phyloP scores from a whole-genome alignment of 1,284 basidiomycete species.

The Leccinum angustisporum region DNA sequence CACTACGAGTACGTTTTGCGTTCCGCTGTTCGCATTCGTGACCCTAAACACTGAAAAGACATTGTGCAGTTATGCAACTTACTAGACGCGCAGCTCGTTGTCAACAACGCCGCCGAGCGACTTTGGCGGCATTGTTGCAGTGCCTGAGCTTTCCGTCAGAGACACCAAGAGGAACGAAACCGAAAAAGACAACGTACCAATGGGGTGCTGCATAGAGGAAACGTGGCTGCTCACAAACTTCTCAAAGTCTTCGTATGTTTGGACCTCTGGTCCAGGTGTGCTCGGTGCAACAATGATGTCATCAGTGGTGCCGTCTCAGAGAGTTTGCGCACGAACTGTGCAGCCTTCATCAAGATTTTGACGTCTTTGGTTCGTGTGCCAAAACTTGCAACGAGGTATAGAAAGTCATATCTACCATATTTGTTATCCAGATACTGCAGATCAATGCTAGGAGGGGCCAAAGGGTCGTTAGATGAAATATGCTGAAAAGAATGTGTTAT shows the following conservation, averaged over 20 bases:
- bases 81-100: constrained; percentile 18
- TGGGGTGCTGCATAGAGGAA: constrained; percentile 12
- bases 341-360: constrained; percentile 21
- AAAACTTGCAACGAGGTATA: not conserved
- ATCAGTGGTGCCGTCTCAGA: constrained; percentile 21
- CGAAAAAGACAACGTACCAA: constrained; percentile 8
- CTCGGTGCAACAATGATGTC: constrained; percentile 18
- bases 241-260: constrained; percentile 21
- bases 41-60: not conserved
- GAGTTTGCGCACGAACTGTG: constrained; percentile 17
- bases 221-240: constrained; percentile 8
- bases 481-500: constrained; percentile 10
- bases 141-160: constrained; percentile 13
- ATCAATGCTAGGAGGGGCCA: constrained; percentile 15
- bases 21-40: constrained; percentile 12
- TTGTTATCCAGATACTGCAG: constrained; percentile 17
- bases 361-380: constrained; percentile 8
- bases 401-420: constrained; percentile 7
- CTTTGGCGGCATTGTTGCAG: constrained; percentile 18
- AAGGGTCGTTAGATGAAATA: constrained; percentile 16
- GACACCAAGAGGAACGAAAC: not conserved
- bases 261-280: constrained; percentile 22
- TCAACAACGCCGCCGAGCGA: constrained; percentile 22
- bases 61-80: not conserved
- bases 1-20: constrained; percentile 19